Percentiles rank a stretch among this genome's conserved stretches.
phyloP scores from a whole-genome alignment of 2,329 filamentous ascomycete species.

The Pseudogymnoascus sp. region DNA sequence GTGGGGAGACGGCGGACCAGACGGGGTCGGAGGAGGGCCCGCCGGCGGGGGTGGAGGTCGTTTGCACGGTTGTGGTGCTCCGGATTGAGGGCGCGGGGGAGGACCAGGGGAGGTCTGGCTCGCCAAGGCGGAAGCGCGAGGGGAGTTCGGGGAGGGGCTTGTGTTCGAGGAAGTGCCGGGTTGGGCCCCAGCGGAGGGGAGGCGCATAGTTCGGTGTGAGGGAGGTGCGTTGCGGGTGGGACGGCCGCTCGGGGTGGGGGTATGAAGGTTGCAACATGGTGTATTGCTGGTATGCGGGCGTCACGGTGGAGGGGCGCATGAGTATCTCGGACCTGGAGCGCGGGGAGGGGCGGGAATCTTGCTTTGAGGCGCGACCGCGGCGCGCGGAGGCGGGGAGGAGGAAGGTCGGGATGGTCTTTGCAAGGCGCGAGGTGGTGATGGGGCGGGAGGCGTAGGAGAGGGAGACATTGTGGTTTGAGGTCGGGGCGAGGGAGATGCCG shows the following conservation, averaged over 20 bases:
- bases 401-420: background rate
- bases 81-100: conserved; percentile 12
- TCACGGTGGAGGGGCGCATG: background rate
- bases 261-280: background rate
- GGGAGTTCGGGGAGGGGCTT: conserved; percentile 23
- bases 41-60: background rate
- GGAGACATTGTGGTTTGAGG: background rate
- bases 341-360: background rate
- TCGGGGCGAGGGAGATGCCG: background rate
- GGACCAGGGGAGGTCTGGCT: conserved; percentile 26
- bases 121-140: conserved; percentile 25
- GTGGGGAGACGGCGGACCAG: background rate
- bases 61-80: background rate
- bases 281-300: background rate
- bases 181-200: background rate
- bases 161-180: background rate
- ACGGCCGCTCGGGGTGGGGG: background rate
- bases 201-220: background rate
- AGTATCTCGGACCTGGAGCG: background rate
- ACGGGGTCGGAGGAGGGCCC: background rate
- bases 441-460: background rate
- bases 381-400: background rate
- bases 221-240: background rate
- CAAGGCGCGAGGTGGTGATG: background rate
- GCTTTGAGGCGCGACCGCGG: background rate